Base-by-base conservation (phyloP, 352 stramenopile species). In the Globisporangium barbulae region DNA sequence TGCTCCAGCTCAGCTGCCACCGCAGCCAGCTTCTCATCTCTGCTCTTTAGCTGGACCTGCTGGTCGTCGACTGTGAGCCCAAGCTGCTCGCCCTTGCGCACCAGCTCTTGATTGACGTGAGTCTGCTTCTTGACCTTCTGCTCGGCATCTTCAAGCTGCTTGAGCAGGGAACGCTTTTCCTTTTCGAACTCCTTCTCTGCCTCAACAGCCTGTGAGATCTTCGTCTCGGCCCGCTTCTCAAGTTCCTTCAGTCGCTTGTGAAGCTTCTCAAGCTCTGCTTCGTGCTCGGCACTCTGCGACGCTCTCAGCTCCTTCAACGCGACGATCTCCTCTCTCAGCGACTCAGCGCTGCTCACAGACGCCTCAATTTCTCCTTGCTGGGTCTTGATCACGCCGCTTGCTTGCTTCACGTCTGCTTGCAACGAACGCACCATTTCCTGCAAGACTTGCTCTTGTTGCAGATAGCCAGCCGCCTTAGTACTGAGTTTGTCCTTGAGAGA, bases 221-320 rank as follows among this genome's bases (percentile, higher is more conserved):
- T 83, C 53, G 71, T 68, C 3, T 62, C 70, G n/a, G 74, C 39
- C 25, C 72, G 59, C 52, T 75, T 71, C 50, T 81, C 68, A 12
- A 77, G 67, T 31, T 66, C 75, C 58, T 79, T 64, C 41, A 74
- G 52, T 25, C 64, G 65, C 28, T 60, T 65, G 21, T 63, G 48
- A 22, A 67, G 53, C 10, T 70, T 48, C 44, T 78, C 70, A 31
- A 83, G 28, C 28, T 78, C 65, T 49, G 65, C 68, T 64, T 74
- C 68, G 58, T 69, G 68, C 22, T 76, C 58, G 13, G 41, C 48
- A 44, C 15, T 64, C 39, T 48, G 33, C 15, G 48, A 28, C 33
- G 50, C 39, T 19, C 13, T 21, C 39, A 33, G 19, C 41, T 42
- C 45, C 31, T 56, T 44, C 53, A 61, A 21, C 2, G 39, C 39